Evolutionary conservation across 2,329 filamentous ascomycete genomes (phyloP), one percentile per base, ranked within the genome.

Genomic region (Cladosporium oxysporum): DNA sequence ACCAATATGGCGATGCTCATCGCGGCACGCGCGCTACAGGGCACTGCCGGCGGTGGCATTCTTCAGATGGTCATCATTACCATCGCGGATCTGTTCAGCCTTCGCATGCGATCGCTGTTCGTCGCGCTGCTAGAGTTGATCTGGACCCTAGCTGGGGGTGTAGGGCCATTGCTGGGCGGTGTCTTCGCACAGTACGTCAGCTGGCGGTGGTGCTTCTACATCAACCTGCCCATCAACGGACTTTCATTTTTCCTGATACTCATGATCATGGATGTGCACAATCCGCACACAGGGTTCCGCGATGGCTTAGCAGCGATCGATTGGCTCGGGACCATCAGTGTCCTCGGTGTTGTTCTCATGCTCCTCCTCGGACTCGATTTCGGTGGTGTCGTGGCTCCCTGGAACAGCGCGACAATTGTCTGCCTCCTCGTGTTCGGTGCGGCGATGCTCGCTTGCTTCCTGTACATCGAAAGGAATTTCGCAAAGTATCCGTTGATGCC

Each of bases 401-500:
- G 85, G 85, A 76, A 76, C 65, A 84, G 82, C 0, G 77, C 83
- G 0, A 85, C 83, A 61, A 82, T 87, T 6, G 84, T 87, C 50
- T 84, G 83, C 50, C 74, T 87, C 8, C 80, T 87, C 11, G 77
- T 86, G 0, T 81, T 85, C 57, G 84, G 84, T 70, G 73, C 86
- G 26, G 66, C 90, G 31, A 83, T 84, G 5, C 71, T 73, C 44
- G 84, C 69, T 14, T 69, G 93, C 49, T 96, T 96, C 77, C 79
- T 89, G 69, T 55, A 91, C 28, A 87, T 90, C 71, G 92, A 97
- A 79, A 87, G 85, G 80, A 88, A 87, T 71, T 73, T 91, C 35
- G 91, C 92, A 59, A 86, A 84, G 66, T 52, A 52, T 11, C 93
- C 93, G 1, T 82, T 97, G 66, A 92, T 95, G 76, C 92, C 92